phyloP scores from a whole-genome alignment of 495 filamentous ascomycete genomes.

The Penicillium tannophilum region DNA sequence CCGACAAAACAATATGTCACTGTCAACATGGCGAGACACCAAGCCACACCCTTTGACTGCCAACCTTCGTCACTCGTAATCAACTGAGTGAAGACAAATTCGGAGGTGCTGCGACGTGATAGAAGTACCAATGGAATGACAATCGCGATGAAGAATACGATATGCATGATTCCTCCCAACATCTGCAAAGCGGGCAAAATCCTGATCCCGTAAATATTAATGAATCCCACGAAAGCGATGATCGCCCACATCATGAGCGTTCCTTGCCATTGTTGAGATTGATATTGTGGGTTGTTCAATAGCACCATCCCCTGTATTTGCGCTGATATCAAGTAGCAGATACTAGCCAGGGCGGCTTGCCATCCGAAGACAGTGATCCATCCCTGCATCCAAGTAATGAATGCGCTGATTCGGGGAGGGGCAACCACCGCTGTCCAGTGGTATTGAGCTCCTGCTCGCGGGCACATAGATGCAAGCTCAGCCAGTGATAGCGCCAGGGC shows the following conservation, averaged over 20 bases:
- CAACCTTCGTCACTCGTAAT: constrained; percentile 32
- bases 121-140: constrained; percentile 46
- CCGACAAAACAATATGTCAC: constrained; percentile 33
- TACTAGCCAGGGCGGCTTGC: constrained; percentile 36
- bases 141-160: constrained; percentile 48
- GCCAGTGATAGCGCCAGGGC: constrained; percentile 30
- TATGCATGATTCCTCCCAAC: constrained; percentile 47
- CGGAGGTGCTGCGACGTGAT: constrained; percentile 39
- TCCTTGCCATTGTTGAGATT: constrained; percentile 45
- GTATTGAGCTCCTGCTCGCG: constrained; percentile 30
- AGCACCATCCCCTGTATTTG: constrained; percentile 48
- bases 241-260: constrained; percentile 49
- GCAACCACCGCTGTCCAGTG: constrained; percentile 33
- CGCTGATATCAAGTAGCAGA: constrained; percentile 37
- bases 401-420: constrained; percentile 20
- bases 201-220: constrained; percentile 46
- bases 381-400: constrained; percentile 32
- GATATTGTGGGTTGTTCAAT: constrained; percentile 44
- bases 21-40: constrained; percentile 41
- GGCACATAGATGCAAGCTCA: constrained; percentile 43
- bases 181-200: constrained; percentile 49
- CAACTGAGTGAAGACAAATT: constrained; percentile 47
- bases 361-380: constrained; percentile 45
- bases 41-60: constrained; percentile 41
- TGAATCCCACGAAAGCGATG: constrained; percentile 25